These are phyloP conservation scores for Akanthomyces lecanii DNA, from an alignment of 2,329 filamentous ascomycete species.

Conservation along the genomic window DNA sequence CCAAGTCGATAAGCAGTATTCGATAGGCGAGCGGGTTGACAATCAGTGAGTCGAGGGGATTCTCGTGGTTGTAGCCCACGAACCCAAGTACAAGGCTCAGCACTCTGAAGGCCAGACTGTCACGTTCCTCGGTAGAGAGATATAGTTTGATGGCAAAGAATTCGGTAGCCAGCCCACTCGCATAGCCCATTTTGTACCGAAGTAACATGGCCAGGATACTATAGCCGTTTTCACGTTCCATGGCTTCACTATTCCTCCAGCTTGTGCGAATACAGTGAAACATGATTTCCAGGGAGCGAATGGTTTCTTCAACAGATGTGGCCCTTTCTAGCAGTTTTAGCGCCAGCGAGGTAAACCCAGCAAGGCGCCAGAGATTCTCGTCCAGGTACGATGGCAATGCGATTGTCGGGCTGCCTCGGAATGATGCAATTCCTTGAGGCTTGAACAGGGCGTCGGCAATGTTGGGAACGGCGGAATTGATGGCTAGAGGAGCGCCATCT, in stretches of 20 bases:
- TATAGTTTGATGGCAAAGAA: slow-evolving; percentile 35
- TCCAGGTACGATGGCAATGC: slow-evolving; percentile 80
- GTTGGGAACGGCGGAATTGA: slow-evolving; percentile 83
- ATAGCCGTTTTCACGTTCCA: slow-evolving; percentile 95
- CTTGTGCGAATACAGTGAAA: slow-evolving; percentile 83
- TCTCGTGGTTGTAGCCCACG: slow-evolving; percentile 78
- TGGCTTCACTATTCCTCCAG: slow-evolving; percentile 97
- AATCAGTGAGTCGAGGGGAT: slow-evolving; percentile 83
- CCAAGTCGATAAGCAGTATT: slow-evolving; percentile 84
- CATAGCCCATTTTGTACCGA: slow-evolving; percentile 71
- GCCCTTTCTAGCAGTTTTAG: slow-evolving; percentile 81
- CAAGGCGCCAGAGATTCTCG: slow-evolving; percentile 86
- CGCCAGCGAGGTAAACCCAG: slow-evolving; percentile 83
- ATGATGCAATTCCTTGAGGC: slow-evolving; percentile 72
- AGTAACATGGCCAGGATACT: slow-evolving; percentile 80
- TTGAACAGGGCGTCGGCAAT: slow-evolving; percentile 85
- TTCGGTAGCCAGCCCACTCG: slow-evolving; percentile 29
- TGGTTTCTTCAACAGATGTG: slow-evolving; percentile 62
- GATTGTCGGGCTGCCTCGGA: slow-evolving; percentile 80
- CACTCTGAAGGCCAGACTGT: slow-evolving; percentile 57
- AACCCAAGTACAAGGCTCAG: slow-evolving; percentile 77
- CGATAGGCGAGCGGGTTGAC: slow-evolving; percentile 94
- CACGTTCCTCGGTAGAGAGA: slow-evolving; percentile 50
- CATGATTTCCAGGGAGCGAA: slow-evolving; percentile 75
- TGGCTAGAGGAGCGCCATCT: slow-evolving; percentile 68